Conservation (phyloP, 441 rosid genomes). For the Adansonia rubrostipa region DNA sequence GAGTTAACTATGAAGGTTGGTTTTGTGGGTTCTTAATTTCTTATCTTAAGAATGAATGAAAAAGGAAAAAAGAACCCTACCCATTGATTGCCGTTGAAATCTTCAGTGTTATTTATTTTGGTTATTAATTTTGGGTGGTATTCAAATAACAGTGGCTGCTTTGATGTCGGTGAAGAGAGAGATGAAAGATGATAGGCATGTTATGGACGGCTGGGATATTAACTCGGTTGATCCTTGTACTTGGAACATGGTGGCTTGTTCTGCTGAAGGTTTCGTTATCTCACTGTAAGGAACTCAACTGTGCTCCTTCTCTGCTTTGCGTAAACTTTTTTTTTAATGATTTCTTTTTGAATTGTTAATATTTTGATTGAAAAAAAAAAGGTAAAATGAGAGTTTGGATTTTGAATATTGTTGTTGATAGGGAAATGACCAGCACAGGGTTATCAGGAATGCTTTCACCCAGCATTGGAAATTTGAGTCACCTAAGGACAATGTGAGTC, state of each 20-base stretch:
- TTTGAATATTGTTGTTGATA: slow-evolving; percentile 32
- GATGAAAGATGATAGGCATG: slow-evolving; percentile 62
- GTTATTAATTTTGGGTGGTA: not conserved
- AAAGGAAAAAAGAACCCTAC: not conserved
- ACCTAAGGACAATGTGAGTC: slow-evolving; percentile 72
- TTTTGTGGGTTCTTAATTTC: slow-evolving; percentile 1
- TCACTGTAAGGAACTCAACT: slow-evolving; percentile 60
- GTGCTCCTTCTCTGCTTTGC: not conserved
- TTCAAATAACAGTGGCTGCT: slow-evolving; percentile 63
- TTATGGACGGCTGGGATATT: slow-evolving; percentile 87
- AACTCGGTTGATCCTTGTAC: slow-evolving; percentile 98
- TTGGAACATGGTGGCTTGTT: slow-evolving; percentile 95
- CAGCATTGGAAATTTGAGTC: slow-evolving; percentile 73
- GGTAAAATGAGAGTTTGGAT: not conserved
- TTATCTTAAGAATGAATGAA: not conserved
- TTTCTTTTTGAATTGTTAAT: not conserved
- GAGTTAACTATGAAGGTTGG: slow-evolving; percentile 86
- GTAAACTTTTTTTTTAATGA: too few species aligned
- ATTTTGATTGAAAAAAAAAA: not conserved
- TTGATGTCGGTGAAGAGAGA: slow-evolving; percentile 84
- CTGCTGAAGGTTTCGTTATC: slow-evolving; percentile 70
- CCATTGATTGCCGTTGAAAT: not conserved
- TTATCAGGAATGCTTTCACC: slow-evolving; percentile 75
- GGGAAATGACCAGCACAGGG: slow-evolving; percentile 82
- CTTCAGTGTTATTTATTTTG: not conserved